phyloP scores from a whole-genome alignment of 2,329 filamentous ascomycete species.

The Colletotrichum lini region DNA sequence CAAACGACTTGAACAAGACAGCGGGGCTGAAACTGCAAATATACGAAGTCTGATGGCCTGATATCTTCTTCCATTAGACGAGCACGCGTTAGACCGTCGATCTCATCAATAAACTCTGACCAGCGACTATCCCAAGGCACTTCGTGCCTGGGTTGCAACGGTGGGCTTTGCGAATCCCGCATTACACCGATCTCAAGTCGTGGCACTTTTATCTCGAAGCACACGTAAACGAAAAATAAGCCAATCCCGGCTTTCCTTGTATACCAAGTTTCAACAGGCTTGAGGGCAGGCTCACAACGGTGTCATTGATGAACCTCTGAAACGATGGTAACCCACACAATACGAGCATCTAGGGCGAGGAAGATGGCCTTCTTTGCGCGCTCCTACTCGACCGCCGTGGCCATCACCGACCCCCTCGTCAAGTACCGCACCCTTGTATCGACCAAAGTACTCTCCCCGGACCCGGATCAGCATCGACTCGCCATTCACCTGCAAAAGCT shows the following conservation, averaged over 20 bases:
- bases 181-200: neutral
- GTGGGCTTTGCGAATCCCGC: too few relatives aligned
- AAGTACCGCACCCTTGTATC: conserved; percentile 81
- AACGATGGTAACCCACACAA: conserved; percentile 37
- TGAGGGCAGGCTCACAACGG: too few relatives aligned
- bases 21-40: neutral
- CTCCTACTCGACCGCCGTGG: conserved; percentile 63
- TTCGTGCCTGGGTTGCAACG: too few relatives aligned
- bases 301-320: neutral
- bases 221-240: neutral
- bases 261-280: too few relatives aligned
- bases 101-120: too few relatives aligned
- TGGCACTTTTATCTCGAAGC: neutral
- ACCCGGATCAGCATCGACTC: conserved; percentile 79
- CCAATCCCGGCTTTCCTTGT: neutral
- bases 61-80: too few relatives aligned
- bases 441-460: conserved; percentile 76
- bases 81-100: too few relatives aligned
- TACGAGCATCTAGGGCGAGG: conserved; percentile 40
- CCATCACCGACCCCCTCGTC: conserved; percentile 80
- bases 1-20: neutral
- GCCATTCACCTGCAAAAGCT: conserved; percentile 84
- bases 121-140: neutral
- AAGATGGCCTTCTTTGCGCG: conserved; percentile 15
- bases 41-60: neutral